Conservation (phyloP, 2,329 filamentous ascomycete species). For the Truncatella angustata region DNA sequence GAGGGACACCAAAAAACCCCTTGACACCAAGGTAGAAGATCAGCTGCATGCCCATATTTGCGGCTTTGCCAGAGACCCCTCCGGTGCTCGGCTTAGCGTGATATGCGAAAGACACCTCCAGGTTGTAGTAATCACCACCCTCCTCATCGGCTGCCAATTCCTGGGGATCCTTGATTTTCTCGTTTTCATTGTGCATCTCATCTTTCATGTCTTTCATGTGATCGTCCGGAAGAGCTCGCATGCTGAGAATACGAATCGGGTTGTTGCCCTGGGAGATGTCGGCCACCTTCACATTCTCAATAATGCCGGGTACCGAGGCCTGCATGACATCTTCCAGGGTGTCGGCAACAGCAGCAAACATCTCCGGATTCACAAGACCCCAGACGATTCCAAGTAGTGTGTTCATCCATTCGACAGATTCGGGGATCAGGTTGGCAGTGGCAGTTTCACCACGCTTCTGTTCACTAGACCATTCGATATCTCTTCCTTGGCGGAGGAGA, state of each 20-base stretch:
- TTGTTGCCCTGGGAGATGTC: slow-evolving; percentile 95
- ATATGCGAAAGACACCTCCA: slow-evolving; percentile 88
- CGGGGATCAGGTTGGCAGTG: slow-evolving; percentile 83
- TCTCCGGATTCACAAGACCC: slow-evolving; percentile 91
- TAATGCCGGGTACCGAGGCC: slow-evolving; percentile 83
- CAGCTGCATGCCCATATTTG: slow-evolving; percentile 96
- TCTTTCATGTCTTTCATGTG: slow-evolving; percentile 82
- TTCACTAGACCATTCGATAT: slow-evolving; percentile 86
- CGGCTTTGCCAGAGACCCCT: slow-evolving; percentile 75
- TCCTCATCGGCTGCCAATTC: slow-evolving; percentile 87
- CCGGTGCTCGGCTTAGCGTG: slow-evolving; percentile 75
- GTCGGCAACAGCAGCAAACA: slow-evolving; percentile 90
- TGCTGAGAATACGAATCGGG: slow-evolving; percentile 81
- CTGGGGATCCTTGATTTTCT: slow-evolving; percentile 79
- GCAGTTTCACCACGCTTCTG: slow-evolving; percentile 81
- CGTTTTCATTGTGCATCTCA: slow-evolving; percentile 74
- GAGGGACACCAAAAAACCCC: slow-evolving; percentile 82
- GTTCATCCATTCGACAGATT: slow-evolving; percentile 97
- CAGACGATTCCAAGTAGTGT: slow-evolving; percentile 80
- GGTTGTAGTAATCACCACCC: slow-evolving; percentile 88
- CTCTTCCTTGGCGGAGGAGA: slow-evolving; percentile 75
- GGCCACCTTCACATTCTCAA: slow-evolving; percentile 92
- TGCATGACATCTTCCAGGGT: slow-evolving; percentile 62
- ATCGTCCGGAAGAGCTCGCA: slow-evolving; percentile 79
- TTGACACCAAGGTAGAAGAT: slow-evolving; percentile 91